Percentiles rank a stretch among this genome's conserved stretches.
phyloP scores from a whole-genome alignment of 805 yeast species.

The Suhomyces kilbournensis region DNA sequence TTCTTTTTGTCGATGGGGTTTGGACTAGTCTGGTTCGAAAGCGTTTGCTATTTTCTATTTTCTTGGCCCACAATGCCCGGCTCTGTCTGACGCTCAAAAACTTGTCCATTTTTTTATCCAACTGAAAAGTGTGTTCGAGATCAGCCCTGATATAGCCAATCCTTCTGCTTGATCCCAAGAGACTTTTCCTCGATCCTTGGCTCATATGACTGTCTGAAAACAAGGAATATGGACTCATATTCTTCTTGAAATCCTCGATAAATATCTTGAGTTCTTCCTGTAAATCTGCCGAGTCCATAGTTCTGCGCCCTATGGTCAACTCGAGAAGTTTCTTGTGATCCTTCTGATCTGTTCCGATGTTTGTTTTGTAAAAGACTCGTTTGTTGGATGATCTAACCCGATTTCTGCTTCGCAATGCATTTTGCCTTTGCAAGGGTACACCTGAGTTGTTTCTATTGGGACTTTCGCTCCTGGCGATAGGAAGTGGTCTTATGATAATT shows the following conservation, averaged over 20 bases:
- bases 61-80: background rate
- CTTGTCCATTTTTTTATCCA: conserved; percentile 8
- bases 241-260: background rate
- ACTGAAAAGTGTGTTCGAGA: background rate
- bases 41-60: background rate
- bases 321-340: background rate
- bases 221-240: background rate
- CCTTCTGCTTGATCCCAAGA: background rate
- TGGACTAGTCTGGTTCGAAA: background rate
- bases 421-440: conserved; percentile 30
- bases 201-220: background rate
- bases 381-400: conserved; percentile 1
- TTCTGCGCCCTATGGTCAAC: background rate
- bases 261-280: background rate
- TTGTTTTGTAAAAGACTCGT: background rate
- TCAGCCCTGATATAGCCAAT: background rate
- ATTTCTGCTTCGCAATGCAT: conserved; percentile 24
- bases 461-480: background rate
- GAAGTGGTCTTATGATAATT: conserved; percentile 1
- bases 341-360: background rate
- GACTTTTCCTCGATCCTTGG: background rate
- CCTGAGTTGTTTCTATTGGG: conserved; percentile 8
- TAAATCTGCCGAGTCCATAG: background rate
- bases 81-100: conserved; percentile 4
- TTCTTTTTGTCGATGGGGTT: background rate